Evolutionary conservation across 345 rosid species (phyloP).

Genomic region (Hibiscus mutabilis): DNA sequence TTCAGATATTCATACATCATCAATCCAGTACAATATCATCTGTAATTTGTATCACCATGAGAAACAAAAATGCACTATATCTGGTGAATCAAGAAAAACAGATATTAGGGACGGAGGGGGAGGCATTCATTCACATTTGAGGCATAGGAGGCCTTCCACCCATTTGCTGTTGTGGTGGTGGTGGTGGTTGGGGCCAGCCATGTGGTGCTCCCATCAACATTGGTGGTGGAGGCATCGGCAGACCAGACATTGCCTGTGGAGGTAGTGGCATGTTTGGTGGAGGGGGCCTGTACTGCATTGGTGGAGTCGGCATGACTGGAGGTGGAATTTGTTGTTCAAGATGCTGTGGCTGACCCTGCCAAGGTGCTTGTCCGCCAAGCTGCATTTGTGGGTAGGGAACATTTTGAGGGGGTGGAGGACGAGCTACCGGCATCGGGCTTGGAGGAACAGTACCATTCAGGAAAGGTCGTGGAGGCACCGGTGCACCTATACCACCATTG

Average conservation of each 20-base stretch:
- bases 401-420: slow-evolving; percentile 69
- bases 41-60: not conserved
- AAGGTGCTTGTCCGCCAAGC: slow-evolving; percentile 39
- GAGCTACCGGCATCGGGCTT: slow-evolving; percentile 36
- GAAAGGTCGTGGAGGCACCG: slow-evolving; percentile 65
- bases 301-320: slow-evolving; percentile 51
- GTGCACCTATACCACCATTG: slow-evolving; percentile 48
- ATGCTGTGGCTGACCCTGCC: slow-evolving; percentile 42
- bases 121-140: slow-evolving; percentile 76
- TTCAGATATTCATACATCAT: not conserved
- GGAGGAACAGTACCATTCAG: slow-evolving; percentile 55
- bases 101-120: slow-evolving; percentile 31
- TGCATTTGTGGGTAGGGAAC: slow-evolving; percentile 48
- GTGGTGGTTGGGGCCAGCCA: slow-evolving; percentile 47
- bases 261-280: slow-evolving; percentile 65
- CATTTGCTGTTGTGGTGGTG: slow-evolving; percentile 71
- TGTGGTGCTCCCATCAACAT: slow-evolving; percentile 68
- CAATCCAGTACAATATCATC: not conserved
- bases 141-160: slow-evolving; percentile 43
- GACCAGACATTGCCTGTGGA: slow-evolving; percentile 34
- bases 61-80: slow-evolving; percentile 1
- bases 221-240: slow-evolving; percentile 58
- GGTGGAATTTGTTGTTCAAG: slow-evolving; percentile 31
- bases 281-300: slow-evolving; percentile 65
- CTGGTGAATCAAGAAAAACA: not conserved